Percentiles rank a stretch among this genome's conserved stretches.
phyloP scores from a whole-genome alignment of 2,329 filamentous ascomycete genomes.

The Neofusicoccum parvum region DNA sequence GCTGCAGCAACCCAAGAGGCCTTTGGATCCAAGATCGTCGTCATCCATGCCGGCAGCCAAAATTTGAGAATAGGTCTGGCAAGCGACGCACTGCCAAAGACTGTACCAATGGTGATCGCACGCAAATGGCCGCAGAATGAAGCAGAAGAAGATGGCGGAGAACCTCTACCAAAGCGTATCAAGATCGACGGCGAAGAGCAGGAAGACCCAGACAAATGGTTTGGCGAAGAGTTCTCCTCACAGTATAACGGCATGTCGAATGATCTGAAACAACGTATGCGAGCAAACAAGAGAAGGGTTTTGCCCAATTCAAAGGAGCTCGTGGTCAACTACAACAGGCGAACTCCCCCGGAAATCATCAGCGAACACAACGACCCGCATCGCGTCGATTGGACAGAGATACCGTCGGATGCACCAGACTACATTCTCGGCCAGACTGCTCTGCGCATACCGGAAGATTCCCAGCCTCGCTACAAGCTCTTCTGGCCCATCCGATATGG shows the following conservation, averaged over 20 bases:
- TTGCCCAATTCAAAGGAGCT: slow-evolving; percentile 97
- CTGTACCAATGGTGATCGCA: slow-evolving; percentile 89
- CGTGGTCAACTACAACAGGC: slow-evolving; percentile 90
- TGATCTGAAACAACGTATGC: slow-evolving; percentile 88
- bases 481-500: slow-evolving; percentile 90
- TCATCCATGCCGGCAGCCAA: slow-evolving; percentile 94
- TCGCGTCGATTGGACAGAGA: slow-evolving; percentile 93
- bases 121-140: slow-evolving; percentile 77
- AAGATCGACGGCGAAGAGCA: slow-evolving; percentile 65
- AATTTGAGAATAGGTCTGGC: slow-evolving; percentile 92
- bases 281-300: slow-evolving; percentile 90
- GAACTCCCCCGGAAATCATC: slow-evolving; percentile 81
- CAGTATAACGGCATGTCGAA: slow-evolving; percentile 79
- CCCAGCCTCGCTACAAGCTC: slow-evolving; percentile 84
- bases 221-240: slow-evolving; percentile 71
- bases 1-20: slow-evolving; percentile 49
- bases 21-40: slow-evolving; percentile 86
- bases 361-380: slow-evolving; percentile 93
- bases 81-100: slow-evolving; percentile 93
- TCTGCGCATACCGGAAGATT: slow-evolving; percentile 84
- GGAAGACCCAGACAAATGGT: slow-evolving; percentile 72
- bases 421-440: slow-evolving; percentile 83
- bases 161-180: slow-evolving; percentile 71
- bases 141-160: slow-evolving; percentile 76
- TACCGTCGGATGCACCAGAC: slow-evolving; percentile 68